Percentiles rank a stretch among this genome's conserved stretches.
Conservation (phyloP, 179 eudicot species). For the Camellia oleifera region DNA sequence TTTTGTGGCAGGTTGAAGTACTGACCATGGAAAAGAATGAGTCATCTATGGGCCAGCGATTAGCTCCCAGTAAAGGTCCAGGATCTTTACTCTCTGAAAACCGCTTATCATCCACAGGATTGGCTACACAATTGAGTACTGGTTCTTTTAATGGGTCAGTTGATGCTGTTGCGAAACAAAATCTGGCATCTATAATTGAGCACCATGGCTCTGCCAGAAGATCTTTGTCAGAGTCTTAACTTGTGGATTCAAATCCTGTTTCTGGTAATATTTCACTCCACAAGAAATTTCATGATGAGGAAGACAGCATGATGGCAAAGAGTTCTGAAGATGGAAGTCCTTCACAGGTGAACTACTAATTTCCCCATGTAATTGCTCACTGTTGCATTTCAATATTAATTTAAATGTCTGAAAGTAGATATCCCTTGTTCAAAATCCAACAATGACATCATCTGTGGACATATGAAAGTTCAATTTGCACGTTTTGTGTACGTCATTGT, state of each 20-base stretch:
- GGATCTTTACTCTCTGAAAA: slow-evolving; percentile 40
- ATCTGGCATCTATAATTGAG: slow-evolving; percentile 71
- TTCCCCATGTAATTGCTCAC: neutral
- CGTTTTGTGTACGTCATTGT: neutral
- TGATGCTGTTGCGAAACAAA: slow-evolving; percentile 55
- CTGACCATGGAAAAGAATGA: slow-evolving; percentile 67
- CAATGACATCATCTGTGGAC: neutral
- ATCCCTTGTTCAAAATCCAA: neutral
- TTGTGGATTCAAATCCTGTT: slow-evolving; percentile 46
- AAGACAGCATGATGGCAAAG: slow-evolving; percentile 34
- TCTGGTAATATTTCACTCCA: slow-evolving; percentile 75
- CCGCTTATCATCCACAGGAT: slow-evolving; percentile 37
- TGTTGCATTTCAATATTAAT: neutral
- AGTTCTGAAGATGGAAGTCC: slow-evolving; percentile 55
- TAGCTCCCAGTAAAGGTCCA: slow-evolving; percentile 34
- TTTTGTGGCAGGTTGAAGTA: slow-evolving; percentile 66
- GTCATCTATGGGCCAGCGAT: slow-evolving; percentile 41
- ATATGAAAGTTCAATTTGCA: neutral
- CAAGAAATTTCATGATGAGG: slow-evolving; percentile 66
- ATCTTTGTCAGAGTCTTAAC: slow-evolving; percentile 77
- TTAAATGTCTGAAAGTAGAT: neutral
- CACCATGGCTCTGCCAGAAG: slow-evolving; percentile 90
- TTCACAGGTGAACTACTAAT: slow-evolving; percentile 39
- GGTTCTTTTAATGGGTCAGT: slow-evolving; percentile 38
- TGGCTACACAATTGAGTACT: slow-evolving; percentile 45